Conservation (phyloP, 345 rosid genomes). For the Theobroma cacao region DNA sequence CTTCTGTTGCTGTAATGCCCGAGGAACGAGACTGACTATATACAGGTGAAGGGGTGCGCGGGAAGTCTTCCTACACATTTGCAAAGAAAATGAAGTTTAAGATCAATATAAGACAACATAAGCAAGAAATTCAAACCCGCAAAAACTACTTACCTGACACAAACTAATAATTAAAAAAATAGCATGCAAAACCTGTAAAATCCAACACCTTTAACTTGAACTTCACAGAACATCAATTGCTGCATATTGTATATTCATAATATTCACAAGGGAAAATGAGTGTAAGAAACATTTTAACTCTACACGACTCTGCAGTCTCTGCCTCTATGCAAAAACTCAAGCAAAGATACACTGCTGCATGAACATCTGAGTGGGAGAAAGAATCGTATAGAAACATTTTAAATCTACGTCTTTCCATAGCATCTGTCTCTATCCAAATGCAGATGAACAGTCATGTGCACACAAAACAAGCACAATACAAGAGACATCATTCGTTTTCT, state of each 20-base stretch:
- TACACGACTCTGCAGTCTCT: neutral
- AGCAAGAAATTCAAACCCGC: neutral
- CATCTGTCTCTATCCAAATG: neutral
- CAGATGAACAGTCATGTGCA: neutral
- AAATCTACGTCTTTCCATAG: neutral
- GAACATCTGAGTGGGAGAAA: neutral
- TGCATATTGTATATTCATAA: neutral
- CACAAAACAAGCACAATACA: neutral
- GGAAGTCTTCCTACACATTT: slow-evolving; percentile 58
- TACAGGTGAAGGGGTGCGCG: slow-evolving; percentile 74
- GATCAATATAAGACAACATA: slow-evolving; percentile 1
- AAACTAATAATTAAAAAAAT: neutral
- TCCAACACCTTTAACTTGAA: neutral
- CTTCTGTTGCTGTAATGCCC: slow-evolving; percentile 55
- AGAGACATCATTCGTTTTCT: neutral
- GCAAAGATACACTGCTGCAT: neutral
- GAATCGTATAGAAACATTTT: neutral
- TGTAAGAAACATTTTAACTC: neutral
- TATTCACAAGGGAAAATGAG: neutral
- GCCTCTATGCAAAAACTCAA: neutral
- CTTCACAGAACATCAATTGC: neutral
- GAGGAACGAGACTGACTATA: slow-evolving; percentile 74
- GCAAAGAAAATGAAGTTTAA: slow-evolving; percentile 19
- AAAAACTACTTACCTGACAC: neutral
- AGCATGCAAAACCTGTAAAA: neutral